A percentile compares a stretch with the other conserved stretches of the same genome.
These are phyloP conservation scores for Danielia oregonensis DNA, from an alignment of 805 yeast species.

Conservation along the genomic window DNA sequence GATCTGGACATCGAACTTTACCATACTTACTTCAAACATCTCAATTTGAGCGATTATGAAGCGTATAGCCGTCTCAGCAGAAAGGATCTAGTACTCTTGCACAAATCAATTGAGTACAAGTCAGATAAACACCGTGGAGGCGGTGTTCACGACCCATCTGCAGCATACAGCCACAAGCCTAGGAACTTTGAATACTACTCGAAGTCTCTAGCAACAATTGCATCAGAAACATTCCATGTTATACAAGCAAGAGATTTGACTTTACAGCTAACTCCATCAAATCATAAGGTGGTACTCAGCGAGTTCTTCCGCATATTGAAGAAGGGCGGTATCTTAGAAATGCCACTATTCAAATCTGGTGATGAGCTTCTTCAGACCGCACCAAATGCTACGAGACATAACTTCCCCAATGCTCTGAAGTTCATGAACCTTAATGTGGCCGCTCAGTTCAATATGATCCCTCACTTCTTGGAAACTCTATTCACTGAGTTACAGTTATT, in stretches of 20 bases:
- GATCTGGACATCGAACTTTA: conserved; percentile 8
- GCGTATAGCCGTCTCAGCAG: conserved; percentile 7
- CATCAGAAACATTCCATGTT: conserved; percentile 29
- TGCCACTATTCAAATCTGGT: conserved; percentile 20
- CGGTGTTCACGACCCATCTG: not conserved
- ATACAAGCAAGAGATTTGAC: conserved; percentile 35
- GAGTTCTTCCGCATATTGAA: conserved; percentile 36
- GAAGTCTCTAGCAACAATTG: conserved; percentile 22
- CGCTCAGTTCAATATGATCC: conserved; percentile 19
- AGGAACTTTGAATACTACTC: conserved; percentile 15
- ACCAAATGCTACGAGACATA: conserved; percentile 1
- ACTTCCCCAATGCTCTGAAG: conserved; percentile 1
- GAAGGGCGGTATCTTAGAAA: conserved; percentile 32
- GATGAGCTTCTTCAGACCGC: conserved; percentile 1
- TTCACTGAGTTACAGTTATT: conserved; percentile 20
- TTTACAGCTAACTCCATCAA: conserved; percentile 27
- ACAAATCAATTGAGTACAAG: conserved; percentile 1
- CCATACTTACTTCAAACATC: conserved; percentile 5
- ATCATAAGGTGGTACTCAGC: conserved; percentile 21
- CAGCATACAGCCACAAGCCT: conserved; percentile 7
- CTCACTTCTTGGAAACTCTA: conserved; percentile 21
- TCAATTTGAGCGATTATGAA: conserved; percentile 9
- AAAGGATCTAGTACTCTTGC: conserved; percentile 11
- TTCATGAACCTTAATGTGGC: conserved; percentile 8
- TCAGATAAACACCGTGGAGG: not conserved